Conservation (phyloP, 768 basidiomycete genomes). For the Pulveroboletus sp. region DNA sequence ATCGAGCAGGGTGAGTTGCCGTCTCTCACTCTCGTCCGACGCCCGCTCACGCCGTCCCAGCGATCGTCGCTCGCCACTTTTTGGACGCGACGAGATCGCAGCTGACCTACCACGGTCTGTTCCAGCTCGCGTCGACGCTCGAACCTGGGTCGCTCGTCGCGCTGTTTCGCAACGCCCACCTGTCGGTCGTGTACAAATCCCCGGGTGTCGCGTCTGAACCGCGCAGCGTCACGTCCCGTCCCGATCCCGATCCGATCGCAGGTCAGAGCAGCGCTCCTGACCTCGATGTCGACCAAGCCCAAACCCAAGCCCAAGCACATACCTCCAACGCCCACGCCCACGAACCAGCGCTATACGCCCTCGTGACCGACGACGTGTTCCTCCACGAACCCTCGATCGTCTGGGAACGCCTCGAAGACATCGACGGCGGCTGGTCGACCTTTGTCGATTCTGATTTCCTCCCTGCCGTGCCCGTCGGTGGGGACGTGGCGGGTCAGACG, state of each 20-base stretch:
- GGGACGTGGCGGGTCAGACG: conserved; percentile 74
- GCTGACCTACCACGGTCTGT: conserved; percentile 84
- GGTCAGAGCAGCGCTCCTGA: background rate
- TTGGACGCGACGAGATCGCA: conserved; percentile 74
- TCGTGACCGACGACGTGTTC: conserved; percentile 85
- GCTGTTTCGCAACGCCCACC: conserved; percentile 86
- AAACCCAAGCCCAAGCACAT: background rate
- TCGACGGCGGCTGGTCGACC: conserved; percentile 67
- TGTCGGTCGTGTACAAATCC: conserved; percentile 79
- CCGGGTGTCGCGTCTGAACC: background rate
- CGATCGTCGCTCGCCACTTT: conserved; percentile 63
- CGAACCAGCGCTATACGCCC: conserved; percentile 60
- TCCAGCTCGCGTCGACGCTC: conserved; percentile 58
- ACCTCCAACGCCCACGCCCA: conserved; percentile 17
- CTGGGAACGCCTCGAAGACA: conserved; percentile 89
- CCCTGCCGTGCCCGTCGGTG: conserved; percentile 63
- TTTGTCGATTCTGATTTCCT: conserved; percentile 77
- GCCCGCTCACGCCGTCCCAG: conserved; percentile 37
- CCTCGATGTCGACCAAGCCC: background rate
- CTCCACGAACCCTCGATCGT: conserved; percentile 72
- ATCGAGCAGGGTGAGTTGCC: conserved; percentile 61
- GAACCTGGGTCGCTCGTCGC: conserved; percentile 65
- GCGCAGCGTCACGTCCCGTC: background rate
- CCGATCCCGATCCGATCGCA: background rate
- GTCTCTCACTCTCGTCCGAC: background rate